Evolutionary conservation across 306 rosid genomes (phyloP).

Genomic region (Vachellia collinsii): DNA sequence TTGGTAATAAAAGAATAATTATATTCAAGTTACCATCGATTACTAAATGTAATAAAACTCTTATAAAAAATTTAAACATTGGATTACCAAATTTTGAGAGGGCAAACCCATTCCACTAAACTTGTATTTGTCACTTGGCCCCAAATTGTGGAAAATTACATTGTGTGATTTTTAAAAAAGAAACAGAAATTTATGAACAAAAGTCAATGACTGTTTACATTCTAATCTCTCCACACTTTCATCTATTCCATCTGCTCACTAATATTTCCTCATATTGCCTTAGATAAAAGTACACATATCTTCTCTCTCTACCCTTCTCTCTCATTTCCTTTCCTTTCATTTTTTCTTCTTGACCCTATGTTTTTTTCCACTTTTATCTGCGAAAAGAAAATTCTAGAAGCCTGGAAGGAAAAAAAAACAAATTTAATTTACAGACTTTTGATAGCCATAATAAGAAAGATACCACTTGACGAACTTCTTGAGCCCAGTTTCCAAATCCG

Average conservation of each 20-base stretch:
- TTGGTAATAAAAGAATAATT: too few relatives aligned
- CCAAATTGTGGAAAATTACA: not conserved
- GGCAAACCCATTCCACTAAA: too few relatives aligned
- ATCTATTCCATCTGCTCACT: not conserved
- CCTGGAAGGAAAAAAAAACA: conserved; percentile 4
- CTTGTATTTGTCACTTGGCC: not conserved
- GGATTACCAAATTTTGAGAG: too few relatives aligned
- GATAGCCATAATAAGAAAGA: conserved; percentile 82
- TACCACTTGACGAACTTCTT: conserved; percentile 91
- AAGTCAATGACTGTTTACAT: not conserved
- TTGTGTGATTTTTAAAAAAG: not conserved
- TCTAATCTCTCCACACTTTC: not conserved
- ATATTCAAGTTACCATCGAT: too few relatives aligned
- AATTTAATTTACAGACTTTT: conserved; percentile 61
- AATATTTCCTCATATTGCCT: not conserved
- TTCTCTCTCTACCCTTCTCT: not conserved
- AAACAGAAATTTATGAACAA: not conserved
- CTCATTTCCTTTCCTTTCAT: conserved; percentile 25
- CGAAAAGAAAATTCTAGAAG: conserved; percentile 38
- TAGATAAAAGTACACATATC: not conserved
- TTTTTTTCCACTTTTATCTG: conserved; percentile 22
- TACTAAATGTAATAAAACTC: too few relatives aligned
- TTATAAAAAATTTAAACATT: too few relatives aligned
- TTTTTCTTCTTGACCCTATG: not conserved
- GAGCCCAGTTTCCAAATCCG: conserved; percentile 90